Evolutionary conservation across 495 filamentous ascomycete genomes (phyloP), one percentile per base, ranked within the genome.

Genomic region (Penicillium pulvis): DNA sequence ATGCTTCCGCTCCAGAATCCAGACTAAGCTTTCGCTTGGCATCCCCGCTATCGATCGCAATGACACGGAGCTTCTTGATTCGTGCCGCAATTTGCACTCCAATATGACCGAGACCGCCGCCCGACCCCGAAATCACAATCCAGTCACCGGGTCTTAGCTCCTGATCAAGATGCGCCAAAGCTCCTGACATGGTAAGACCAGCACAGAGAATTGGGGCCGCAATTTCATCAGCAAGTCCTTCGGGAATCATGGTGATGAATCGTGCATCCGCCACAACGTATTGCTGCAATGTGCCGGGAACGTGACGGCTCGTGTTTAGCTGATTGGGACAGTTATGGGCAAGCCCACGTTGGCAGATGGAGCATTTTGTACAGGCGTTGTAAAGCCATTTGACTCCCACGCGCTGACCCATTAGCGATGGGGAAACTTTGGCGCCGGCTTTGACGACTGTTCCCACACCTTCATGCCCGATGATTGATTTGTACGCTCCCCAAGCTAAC

Each of bases 301-400:
- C 66, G 51, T 69, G 61, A 4, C 67, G 67, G 19, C 72, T 65
- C 4, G 69, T 72, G 42, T 77, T 75, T 3, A 70, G 49, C 59
- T 77, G 73, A 4, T 72, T 65, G 2, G 66, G 48, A 28, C 73
- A 77, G 47, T 74, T 53, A 5, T 75, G 61, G 16, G 48, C 53
- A 23, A 67, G 60, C 1, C 70, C 68, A 6, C 57, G 52, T 10
- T 58, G 53, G 42, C 73, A 76, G 48, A 71, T 70, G 2, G 77
- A 80, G 55, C 73, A 77, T 49, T 69, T 47, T 3, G 54, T 61
- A 47, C 74, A 77, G 11, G 72, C 67, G 23, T 64, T 71, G 17
- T 69, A 70, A 9, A 77, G 58, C 74, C 73, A 77, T 61, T 77
- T 77, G 23, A 77, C 57, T 2, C 74, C 74, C 1, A 72, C 74